Conservation (phyloP, 2,329 filamentous ascomycete genomes). For the Hypoxylon sp. region DNA sequence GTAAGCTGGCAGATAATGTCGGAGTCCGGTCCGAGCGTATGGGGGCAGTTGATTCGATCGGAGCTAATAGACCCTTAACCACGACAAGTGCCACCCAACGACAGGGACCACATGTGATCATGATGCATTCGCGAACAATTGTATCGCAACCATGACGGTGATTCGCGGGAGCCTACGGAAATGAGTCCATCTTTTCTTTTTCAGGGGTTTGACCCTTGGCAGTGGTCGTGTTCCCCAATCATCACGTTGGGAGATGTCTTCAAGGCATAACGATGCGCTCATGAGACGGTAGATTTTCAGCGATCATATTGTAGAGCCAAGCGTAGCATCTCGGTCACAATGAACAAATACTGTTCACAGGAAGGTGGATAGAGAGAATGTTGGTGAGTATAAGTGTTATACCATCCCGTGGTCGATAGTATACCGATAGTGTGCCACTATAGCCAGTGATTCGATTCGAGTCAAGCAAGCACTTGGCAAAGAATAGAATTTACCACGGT, state of each 20-base stretch:
- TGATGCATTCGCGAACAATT: background rate
- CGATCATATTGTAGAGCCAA: slow-evolving; percentile 6
- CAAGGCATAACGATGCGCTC: slow-evolving; percentile 1
- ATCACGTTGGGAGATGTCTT: background rate
- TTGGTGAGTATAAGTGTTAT: background rate
- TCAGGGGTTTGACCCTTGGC: background rate
- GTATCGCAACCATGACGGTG: background rate
- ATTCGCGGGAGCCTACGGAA: too few relatives aligned
- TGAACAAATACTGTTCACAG: background rate
- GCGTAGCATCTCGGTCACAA: slow-evolving; percentile 3
- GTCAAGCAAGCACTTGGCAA: background rate
- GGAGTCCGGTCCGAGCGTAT: background rate
- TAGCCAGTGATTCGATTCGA: background rate
- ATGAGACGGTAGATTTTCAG: slow-evolving; percentile 11
- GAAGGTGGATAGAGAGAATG: background rate
- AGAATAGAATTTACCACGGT: background rate
- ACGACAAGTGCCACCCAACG: background rate
- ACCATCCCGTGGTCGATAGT: background rate
- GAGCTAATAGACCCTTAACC: background rate
- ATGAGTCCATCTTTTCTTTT: too few relatives aligned
- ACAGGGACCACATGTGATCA: background rate
- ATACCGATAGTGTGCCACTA: background rate
- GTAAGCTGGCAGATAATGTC: too few relatives aligned
- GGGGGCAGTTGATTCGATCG: background rate
- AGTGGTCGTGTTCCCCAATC: background rate